Conservation (phyloP, 768 basidiomycete genomes). For the Amanita phalloides region DNA sequence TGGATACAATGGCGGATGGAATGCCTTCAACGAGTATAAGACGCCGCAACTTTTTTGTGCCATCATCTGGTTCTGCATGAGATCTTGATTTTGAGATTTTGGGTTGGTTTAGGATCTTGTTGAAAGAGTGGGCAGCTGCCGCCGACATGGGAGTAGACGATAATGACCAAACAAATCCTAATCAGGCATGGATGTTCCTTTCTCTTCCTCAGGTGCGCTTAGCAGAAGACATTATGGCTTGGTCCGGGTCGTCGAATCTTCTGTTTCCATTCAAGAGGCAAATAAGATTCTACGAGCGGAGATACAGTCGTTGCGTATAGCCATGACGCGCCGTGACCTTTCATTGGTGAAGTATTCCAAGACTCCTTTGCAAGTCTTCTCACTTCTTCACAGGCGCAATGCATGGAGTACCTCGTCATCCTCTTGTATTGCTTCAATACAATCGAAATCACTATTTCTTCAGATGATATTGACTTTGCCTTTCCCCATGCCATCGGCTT, state of each 20-base stretch:
- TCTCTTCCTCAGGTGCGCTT: conserved; percentile 67
- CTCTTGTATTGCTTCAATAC: conserved; percentile 60
- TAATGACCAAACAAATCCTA: conserved; percentile 2
- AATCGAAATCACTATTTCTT: conserved; percentile 25
- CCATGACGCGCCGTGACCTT: conserved; percentile 37
- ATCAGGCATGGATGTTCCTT: conserved; percentile 58
- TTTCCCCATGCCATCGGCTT: conserved; percentile 68
- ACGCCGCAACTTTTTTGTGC: conserved; percentile 75
- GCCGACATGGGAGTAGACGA: conserved; percentile 15
- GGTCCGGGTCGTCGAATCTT: conserved; percentile 62
- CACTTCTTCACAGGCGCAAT: conserved; percentile 36
- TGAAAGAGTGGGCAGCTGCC: conserved; percentile 61
- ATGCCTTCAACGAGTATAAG: conserved; percentile 89
- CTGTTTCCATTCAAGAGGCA: conserved; percentile 41
- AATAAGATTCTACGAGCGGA: conserved; percentile 54
- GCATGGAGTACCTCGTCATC: conserved; percentile 56
- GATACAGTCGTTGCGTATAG: conserved; percentile 42
- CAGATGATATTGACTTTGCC: conserved; percentile 32
- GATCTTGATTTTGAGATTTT: conserved; percentile 58
- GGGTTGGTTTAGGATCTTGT: conserved; percentile 67
- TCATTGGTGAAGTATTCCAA: conserved; percentile 35
- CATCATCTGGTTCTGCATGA: conserved; percentile 58
- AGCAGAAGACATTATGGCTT: conserved; percentile 68
- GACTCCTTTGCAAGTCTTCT: conserved; percentile 5
- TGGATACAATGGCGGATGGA: conserved; percentile 62